These are phyloP conservation scores for Diaporthe humulicola DNA, from an alignment of 2,329 filamentous ascomycete species.

Conservation along the genomic window DNA sequence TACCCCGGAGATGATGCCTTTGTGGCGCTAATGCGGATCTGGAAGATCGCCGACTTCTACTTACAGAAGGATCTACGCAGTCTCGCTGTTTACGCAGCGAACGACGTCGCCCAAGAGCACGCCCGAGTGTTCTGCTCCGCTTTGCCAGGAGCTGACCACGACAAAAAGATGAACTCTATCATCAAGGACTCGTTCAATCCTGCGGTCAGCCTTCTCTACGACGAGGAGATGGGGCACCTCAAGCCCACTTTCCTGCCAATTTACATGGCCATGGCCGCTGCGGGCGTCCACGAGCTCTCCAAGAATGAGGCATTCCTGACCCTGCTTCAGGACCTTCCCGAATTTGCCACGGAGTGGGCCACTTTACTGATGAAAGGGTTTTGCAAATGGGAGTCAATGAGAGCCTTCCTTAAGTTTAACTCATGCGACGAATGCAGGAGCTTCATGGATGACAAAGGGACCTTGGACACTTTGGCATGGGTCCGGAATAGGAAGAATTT, in stretches of 20 bases:
- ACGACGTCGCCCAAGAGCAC: background rate
- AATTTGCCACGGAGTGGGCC: background rate
- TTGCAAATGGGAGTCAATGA: background rate
- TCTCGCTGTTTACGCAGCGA: background rate
- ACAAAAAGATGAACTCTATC: background rate
- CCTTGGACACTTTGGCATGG: background rate
- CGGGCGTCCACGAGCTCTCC: background rate
- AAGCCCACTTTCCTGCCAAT: background rate
- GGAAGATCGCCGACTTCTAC: constrained; percentile 3
- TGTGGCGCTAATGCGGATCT: background rate
- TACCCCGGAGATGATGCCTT: background rate
- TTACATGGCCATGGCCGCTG: background rate
- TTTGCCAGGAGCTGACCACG: background rate
- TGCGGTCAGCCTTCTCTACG: background rate
- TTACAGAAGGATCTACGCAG: background rate
- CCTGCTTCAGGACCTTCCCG: background rate
- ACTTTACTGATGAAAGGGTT: background rate
- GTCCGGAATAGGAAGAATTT: background rate
- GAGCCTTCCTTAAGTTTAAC: no score
- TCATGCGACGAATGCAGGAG: background rate
- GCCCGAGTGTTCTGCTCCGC: background rate
- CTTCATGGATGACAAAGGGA: background rate
- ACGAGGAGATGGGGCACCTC: background rate
- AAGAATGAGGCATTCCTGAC: background rate
- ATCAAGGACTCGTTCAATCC: background rate